phyloP scores from a whole-genome alignment of 345 rosid species.

The Pelargonium nanum region DNA sequence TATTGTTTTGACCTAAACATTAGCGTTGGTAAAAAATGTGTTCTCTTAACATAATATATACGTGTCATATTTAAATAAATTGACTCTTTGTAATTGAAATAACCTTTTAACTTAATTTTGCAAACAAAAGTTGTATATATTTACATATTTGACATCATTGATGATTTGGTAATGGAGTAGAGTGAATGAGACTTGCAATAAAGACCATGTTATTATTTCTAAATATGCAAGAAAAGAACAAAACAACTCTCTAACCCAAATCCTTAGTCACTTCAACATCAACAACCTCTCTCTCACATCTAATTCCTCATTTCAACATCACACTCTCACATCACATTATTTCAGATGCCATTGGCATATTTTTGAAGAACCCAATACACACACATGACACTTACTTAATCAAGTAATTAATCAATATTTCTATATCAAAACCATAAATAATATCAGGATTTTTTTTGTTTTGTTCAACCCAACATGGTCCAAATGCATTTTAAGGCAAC shows the following conservation, averaged over 20 bases:
- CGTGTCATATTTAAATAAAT: too few relatives aligned
- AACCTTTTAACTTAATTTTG: too few relatives aligned
- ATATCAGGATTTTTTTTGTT: background rate
- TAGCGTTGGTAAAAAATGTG: too few relatives aligned
- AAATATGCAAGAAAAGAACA: background rate
- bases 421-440: background rate
- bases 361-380: background rate
- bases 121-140: too few relatives aligned
- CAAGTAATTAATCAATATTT: background rate
- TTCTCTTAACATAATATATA: too few relatives aligned
- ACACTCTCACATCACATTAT: background rate
- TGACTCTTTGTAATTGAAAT: too few relatives aligned
- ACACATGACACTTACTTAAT: background rate
- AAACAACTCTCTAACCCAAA: background rate
- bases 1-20: too few relatives aligned
- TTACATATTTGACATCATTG: too few relatives aligned
- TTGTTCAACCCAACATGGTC: constrained; percentile 28
- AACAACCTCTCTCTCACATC: background rate
- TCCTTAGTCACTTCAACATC: background rate
- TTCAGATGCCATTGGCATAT: too few relatives aligned
- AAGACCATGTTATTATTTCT: background rate
- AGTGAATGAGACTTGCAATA: background rate
- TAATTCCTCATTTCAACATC: background rate
- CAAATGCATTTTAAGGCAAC: constrained; percentile 33
- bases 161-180: too few relatives aligned